Base-by-base conservation (phyloP, 208 protist genomes). In the Leishmania major region DNA sequence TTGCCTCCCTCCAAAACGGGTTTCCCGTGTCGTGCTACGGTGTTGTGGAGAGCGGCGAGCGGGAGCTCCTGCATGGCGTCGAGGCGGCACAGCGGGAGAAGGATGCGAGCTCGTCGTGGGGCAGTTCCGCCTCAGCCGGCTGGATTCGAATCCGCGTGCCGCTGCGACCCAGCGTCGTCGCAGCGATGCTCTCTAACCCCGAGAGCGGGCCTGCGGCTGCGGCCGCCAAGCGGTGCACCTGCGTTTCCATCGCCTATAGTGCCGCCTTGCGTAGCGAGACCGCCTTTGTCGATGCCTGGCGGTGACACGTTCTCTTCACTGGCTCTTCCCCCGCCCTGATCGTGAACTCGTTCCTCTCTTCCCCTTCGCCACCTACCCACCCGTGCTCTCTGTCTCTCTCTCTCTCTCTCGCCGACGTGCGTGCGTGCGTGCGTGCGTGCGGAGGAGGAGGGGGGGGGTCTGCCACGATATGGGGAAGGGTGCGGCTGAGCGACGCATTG, bases 21-120 rank as follows among this genome's bases (percentile, higher is more conserved):
- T 97, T 97, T 84, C 77, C 90, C 7, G 75, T 96, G 7, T 88
- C 92, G 17, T 96, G 88, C 79, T 96, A 95, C 85, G 94, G 90
- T 40, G 87, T 91, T 43, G 91, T 97, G 3, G 94, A 97, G 89
- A 94, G 89, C 79, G 90, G 80, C 43, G 93, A 96, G 83, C 77
- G 25, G 59, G 88, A 91, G 51, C 87, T 96, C 71, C 78, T 85
- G 7, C 47, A 49, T n/a, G 82, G 82, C 35, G 45, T 22, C 15
- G 72, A 37, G 43, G 55, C 62, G 35, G 74, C 51, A 0, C 66
- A 17, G 62, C 40, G 22, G 5, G 72, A 17, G n/a, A 43, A 40
- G 19, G 35, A 28, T n/a, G 45, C 51, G 37, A 17, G 37, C 70
- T 45, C 40, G 28, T 6, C 47, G 70, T n/a, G 19, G 67, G 0